Evolutionary conservation across 345 rosid species (phyloP).

Genomic region (Brassica incana): DNA sequence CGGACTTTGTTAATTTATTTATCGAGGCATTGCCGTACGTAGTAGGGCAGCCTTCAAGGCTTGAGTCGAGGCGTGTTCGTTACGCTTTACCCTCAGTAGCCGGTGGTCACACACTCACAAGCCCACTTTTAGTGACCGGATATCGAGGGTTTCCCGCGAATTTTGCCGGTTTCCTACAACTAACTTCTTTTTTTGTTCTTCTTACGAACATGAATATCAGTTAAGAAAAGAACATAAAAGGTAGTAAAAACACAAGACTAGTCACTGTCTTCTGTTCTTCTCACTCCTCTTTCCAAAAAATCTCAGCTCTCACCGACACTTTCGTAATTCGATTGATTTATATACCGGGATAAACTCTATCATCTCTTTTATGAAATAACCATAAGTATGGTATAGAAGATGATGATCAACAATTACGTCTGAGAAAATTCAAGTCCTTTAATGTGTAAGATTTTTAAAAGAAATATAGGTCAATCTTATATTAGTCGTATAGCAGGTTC

Average conservation of each 20-base stretch:
- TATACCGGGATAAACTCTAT: neutral
- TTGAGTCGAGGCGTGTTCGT: slow-evolving; percentile 14
- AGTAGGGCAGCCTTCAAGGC: slow-evolving; percentile 30
- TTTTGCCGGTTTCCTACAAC: slow-evolving; percentile 38
- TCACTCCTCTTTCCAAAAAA: slow-evolving; percentile 22
- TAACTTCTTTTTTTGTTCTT: slow-evolving; percentile 10
- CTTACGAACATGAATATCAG: neutral
- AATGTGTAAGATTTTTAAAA: neutral
- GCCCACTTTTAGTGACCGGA: slow-evolving; percentile 34
- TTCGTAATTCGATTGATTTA: slow-evolving; percentile 16
- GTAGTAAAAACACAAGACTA: slow-evolving; percentile 15
- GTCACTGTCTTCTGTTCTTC: neutral
- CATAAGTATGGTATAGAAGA: neutral
- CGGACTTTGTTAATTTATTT: slow-evolving; percentile 24
- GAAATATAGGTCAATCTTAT: slow-evolving; percentile 12
- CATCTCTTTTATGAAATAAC: neutral
- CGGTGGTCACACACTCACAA: slow-evolving; percentile 4
- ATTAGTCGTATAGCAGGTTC: slow-evolving; percentile 27
- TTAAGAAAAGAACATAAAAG: neutral
- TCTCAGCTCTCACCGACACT: slow-evolving; percentile 24
- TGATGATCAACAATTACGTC: slow-evolving; percentile 16
- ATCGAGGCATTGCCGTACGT: slow-evolving; percentile 30
- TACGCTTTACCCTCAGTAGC: slow-evolving; percentile 22
- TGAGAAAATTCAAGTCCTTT: neutral
- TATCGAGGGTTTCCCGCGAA: slow-evolving; percentile 55